Conservation (phyloP, 192 early-diverging fungal species). For the Coemansia sp. region DNA sequence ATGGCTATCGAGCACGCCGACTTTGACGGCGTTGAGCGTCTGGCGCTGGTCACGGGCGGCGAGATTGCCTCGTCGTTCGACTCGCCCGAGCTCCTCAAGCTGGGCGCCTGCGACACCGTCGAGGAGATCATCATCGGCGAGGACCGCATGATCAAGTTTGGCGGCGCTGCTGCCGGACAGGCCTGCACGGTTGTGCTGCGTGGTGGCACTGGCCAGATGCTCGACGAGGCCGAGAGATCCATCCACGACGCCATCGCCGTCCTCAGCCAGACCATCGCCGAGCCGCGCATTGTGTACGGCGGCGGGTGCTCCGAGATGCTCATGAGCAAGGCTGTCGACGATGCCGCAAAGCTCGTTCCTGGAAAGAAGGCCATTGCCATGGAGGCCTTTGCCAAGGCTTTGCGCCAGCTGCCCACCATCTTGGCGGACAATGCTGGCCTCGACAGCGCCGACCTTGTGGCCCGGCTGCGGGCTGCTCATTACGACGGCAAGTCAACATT, state of each 20-base stretch:
- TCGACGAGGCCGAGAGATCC: slow-evolving; percentile 97
- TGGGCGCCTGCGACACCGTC: slow-evolving; percentile 95
- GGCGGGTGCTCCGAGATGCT: slow-evolving; percentile 98
- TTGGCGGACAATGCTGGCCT: slow-evolving; percentile 97
- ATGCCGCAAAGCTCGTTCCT: slow-evolving; percentile 84
- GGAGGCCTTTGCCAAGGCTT: slow-evolving; percentile 92
- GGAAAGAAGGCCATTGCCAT: slow-evolving; percentile 97
- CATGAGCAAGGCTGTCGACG: slow-evolving; percentile 98
- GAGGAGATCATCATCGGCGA: slow-evolving; percentile 99
- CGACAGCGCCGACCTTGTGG: slow-evolving; percentile 92
- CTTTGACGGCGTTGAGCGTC: slow-evolving; percentile 96
- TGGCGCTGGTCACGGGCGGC: slow-evolving; percentile 97
- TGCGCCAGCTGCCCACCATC: slow-evolving; percentile 97
- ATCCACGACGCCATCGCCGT: slow-evolving; percentile 97
- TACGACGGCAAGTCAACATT: slow-evolving; percentile 76
- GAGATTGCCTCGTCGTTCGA: slow-evolving; percentile 99
- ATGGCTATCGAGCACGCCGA: slow-evolving; percentile 99
- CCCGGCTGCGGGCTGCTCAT: slow-evolving; percentile 92
- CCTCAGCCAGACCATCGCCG: slow-evolving; percentile 91
- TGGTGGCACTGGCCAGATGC: slow-evolving; percentile 91
- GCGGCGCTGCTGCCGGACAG: slow-evolving; percentile 92
- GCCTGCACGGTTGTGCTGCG: slow-evolving; percentile 99
- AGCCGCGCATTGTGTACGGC: slow-evolving; percentile 92
- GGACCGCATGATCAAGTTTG: slow-evolving; percentile 97
- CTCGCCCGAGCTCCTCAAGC: slow-evolving; percentile 93